Base-by-base conservation (phyloP, 2,329 filamentous ascomycete species). In the Colletotrichum destructivum region DNA sequence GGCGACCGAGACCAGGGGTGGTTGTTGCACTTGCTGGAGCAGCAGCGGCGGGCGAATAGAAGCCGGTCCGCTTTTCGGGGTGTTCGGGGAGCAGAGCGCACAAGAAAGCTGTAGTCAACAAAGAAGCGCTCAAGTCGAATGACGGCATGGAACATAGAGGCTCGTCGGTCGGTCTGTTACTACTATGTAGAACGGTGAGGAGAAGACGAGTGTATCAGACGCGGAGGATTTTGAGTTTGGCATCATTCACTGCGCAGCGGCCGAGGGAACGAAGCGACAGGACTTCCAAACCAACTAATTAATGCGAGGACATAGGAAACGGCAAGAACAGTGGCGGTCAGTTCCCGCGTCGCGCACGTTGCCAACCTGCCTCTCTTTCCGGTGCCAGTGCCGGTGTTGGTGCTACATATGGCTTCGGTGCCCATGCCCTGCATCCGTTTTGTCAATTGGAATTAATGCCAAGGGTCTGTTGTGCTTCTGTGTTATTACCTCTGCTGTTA, bases 51-150 rank as follows among this genome's bases (percentile, higher is more conserved):
- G 21, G 47, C 21, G 55, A 38, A 57, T 23, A 7, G 15, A 42
- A 44, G 42, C 31, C 49, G 56, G 21, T 26, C 61, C 61, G 35
- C 9, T 38, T 52, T 59, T 66, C 46, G 38, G 70, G 55, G 61
- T 61, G 68, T 67, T 64, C 71, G 26, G 54, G 26, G 60, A 65
- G 54, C 31, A 49, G 23, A 23, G 23, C 54, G 62, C 42, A 23
- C 21, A 31, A 40, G 21, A 23, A 23, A 49, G 15, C 52, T 40
- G 55, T 51, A 40, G 57, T 54, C 59, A 67, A 67, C 49, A 71
- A 71, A 71, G 68, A 66, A 67, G 62, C 56, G 62, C 56, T 13
- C 42, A 42, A 51, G 47, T 31, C 55, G 31, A 13, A 46, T 35
- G 49, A 46, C 31, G 38, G 52, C 16, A 44, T 40, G 54, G 18